Base-by-base conservation (phyloP, 257 asterid genomes). In the Ilex asprella region DNA sequence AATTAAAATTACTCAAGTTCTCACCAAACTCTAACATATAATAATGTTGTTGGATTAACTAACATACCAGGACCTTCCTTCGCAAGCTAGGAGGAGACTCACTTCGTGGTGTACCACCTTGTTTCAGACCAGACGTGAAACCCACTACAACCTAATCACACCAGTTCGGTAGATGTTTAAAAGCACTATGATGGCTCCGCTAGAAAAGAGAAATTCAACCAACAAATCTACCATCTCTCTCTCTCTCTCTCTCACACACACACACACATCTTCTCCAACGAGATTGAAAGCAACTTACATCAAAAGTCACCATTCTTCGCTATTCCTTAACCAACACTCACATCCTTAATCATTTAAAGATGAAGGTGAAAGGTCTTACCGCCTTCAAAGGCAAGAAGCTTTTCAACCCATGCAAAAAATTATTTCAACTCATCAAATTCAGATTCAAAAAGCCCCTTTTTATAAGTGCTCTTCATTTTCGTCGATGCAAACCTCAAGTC, bases 401-500 rank as follows among this genome's bases (percentile, higher is more conserved):
- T 70, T 55, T 68, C 69, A 73, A 65, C 58, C 82, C 93, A 65
- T 82, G 86, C 86, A 86, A 79, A 69, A 82, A 72, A 58, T 43
- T 86, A 21, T 43, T 70, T n/a, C 67, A 74, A 8, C 71, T 81
- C 73, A 79, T 81, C 67, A 83, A 66, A 16, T 65, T 82, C 64
- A 78, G 55, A 65, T 61, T 81, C 70, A 74, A 70, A 59, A 84
- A 73, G 71, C 93, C 86, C 10, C 66, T 83, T 68, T 85, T 66
- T 52, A 67, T 82, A 66, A 79, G 79, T 4, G 1, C 52, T 30
- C 79, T 75, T 47, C 70, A 59, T 29, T 32, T 61, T 15, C 79
- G 71, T 6, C 78, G 56, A 44, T 53, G 55, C 9, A 63, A 47
- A 55, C 56, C 39, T 10, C 74, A 63, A 32, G 32, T 60, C 57